phyloP scores from a whole-genome alignment of 2,329 filamentous ascomycete genomes.

The Aspergillus quadrilineatus region DNA sequence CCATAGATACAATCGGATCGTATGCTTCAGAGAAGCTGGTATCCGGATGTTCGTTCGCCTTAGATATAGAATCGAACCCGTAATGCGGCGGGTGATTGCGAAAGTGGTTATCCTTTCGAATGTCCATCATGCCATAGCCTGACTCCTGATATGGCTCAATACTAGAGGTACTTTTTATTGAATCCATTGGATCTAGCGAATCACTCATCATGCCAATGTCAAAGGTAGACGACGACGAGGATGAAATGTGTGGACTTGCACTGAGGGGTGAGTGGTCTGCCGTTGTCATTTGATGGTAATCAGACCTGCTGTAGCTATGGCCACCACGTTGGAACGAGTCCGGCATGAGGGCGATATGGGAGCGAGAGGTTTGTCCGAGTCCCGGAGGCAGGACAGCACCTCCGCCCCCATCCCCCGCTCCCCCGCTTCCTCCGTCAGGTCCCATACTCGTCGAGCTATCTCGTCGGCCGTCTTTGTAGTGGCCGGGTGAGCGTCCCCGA shows the following conservation, averaged over 20 bases:
- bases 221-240: slow-evolving; percentile 40
- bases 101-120: slow-evolving; percentile 26
- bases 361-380: slow-evolving; percentile 30
- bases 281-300: slow-evolving; percentile 37
- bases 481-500: slow-evolving; percentile 77
- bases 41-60: slow-evolving; percentile 26
- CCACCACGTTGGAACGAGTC: slow-evolving; percentile 33
- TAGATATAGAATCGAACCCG: slow-evolving; percentile 27
- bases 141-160: slow-evolving; percentile 37
- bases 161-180: slow-evolving; percentile 34
- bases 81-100: slow-evolving; percentile 26
- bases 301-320: slow-evolving; percentile 33
- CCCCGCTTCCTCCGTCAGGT: slow-evolving; percentile 60
- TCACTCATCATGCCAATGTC: slow-evolving; percentile 40
- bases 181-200: slow-evolving; percentile 41
- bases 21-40: slow-evolving; percentile 30
- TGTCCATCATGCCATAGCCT: slow-evolving; percentile 25
- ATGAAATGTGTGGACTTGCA: slow-evolving; percentile 41
- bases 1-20: slow-evolving; percentile 32
- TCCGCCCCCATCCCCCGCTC: slow-evolving; percentile 32
- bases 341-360: slow-evolving; percentile 35
- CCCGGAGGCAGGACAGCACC: slow-evolving; percentile 30
- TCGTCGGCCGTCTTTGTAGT: slow-evolving; percentile 71
- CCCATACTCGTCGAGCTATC: slow-evolving; percentile 70
- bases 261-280: slow-evolving; percentile 39